phyloP scores from a whole-genome alignment of 306 rosid species.

The Rosa multiflora region DNA sequence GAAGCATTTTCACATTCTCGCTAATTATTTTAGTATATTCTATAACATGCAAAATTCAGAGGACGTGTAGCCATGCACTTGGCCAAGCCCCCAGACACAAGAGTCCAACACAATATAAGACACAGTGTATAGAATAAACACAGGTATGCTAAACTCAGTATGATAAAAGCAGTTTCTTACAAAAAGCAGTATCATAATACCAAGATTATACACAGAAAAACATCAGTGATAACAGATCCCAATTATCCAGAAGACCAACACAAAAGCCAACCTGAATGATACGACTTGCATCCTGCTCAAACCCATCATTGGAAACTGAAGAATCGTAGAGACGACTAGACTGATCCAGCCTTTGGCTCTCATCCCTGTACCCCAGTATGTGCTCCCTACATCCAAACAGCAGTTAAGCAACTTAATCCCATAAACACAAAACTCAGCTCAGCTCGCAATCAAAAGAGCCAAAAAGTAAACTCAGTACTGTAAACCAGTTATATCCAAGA shows the following conservation, averaged over 20 bases:
- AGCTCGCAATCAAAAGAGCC: background rate
- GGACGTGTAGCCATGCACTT: background rate
- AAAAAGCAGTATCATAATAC: background rate
- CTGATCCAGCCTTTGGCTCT: slow-evolving; percentile 93
- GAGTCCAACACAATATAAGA: background rate
- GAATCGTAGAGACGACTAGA: slow-evolving; percentile 91
- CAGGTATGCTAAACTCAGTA: too few species aligned
- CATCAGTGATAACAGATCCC: background rate
- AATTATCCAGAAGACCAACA: background rate
- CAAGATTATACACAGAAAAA: background rate
- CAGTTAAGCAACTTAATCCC: slow-evolving; percentile 30
- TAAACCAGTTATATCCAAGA: background rate
- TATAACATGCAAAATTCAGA: background rate
- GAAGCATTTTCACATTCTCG: background rate
- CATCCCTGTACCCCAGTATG: slow-evolving; percentile 77
- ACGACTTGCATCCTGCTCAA: slow-evolving; percentile 84
- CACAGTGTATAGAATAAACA: too few species aligned
- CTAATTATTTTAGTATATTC: background rate
- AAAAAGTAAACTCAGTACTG: background rate
- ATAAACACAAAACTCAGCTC: background rate
- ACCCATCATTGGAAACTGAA: slow-evolving; percentile 74
- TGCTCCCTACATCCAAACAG: slow-evolving; percentile 58
- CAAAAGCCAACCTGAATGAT: slow-evolving; percentile 71
- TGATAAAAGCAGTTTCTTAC: too few species aligned
- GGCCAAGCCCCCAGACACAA: background rate